These are phyloP conservation scores for Allomyces arbusculus DNA, from an alignment of 192 early-diverging fungal genomes.

Conservation along the genomic window DNA sequence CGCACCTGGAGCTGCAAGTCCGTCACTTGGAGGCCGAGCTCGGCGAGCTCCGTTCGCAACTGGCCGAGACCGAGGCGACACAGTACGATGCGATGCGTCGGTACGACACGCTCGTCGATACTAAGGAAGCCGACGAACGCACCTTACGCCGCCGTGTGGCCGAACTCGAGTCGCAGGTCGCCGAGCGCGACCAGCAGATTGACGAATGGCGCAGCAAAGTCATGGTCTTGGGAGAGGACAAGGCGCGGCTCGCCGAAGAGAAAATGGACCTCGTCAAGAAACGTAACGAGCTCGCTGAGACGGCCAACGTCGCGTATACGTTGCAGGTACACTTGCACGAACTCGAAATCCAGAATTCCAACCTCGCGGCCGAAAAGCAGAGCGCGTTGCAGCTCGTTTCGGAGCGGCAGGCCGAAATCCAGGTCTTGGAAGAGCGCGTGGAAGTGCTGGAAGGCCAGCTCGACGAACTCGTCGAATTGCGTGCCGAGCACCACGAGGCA, in stretches of 20 bases:
- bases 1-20: neutral
- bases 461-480: neutral
- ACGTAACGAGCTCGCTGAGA: neutral
- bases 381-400: neutral
- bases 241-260: neutral
- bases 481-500: neutral
- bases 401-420: neutral
- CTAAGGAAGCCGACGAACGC: no score
- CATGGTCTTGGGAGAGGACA: neutral
- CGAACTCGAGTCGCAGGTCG: neutral
- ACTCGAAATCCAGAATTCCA: neutral
- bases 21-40: no score
- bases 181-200: neutral
- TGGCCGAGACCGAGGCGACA: no score
- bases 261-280: neutral
- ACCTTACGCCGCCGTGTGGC: no score
- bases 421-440: neutral
- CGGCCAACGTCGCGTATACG: neutral
- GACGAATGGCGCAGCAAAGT: neutral
- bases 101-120: no score
- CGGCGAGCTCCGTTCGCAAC: no score
- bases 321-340: neutral
- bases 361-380: neutral
- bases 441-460: neutral
- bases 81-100: no score